Base-by-base conservation (phyloP, 768 basidiomycete species). In the Lentinula lateritia region DNA sequence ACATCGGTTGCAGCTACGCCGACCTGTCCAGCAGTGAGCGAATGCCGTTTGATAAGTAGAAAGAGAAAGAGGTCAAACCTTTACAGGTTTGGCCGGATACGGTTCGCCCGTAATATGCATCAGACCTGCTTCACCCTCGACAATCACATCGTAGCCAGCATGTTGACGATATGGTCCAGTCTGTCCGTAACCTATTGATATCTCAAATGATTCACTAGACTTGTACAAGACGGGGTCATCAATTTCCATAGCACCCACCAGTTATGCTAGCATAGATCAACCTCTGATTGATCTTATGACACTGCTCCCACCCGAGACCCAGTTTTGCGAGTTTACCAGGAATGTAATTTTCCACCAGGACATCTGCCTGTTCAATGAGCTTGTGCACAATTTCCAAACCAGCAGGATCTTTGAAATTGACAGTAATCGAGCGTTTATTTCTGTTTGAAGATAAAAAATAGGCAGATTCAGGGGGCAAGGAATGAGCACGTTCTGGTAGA, bases 1-100 rank as follows among this genome's bases (percentile, higher is more conserved):
- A 95, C 83, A 73, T 95, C 95, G 12, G 94, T 96, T 5, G 88
- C 88, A 1, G 95, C 95, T 32, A 97, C 95, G 8, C 95, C 95
- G n/a, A 96, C 95, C 73, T 98, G 97, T 69, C 84, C 88, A 3
- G 15, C 5, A 3, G 95, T 95, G 15, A 86, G 83, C 9, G 93
- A 28, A 89, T 87, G 8, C 88, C 52, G 80, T 74, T 96, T 95
- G 54, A 39, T 8, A 20, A 20, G 3, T 2, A 23, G 23, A 43
- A 18, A 43, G 38, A 13, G 0, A 6, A 12, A 15, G 23, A 15
- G 18, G 39, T 12, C 41, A 16, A 15, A 56, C 55, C 12, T 56
- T 56, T 15, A 56, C 55, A 28, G 55, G 55, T 42, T 18, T 41
- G n/a, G 39, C 55, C 5, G 55, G 55, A 43, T 56, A 43, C 9